A percentile compares a stretch with the other conserved stretches of the same genome.
phyloP scores from a whole-genome alignment of 2,329 filamentous ascomycete species.

The Ophiocordyceps sinensis region DNA sequence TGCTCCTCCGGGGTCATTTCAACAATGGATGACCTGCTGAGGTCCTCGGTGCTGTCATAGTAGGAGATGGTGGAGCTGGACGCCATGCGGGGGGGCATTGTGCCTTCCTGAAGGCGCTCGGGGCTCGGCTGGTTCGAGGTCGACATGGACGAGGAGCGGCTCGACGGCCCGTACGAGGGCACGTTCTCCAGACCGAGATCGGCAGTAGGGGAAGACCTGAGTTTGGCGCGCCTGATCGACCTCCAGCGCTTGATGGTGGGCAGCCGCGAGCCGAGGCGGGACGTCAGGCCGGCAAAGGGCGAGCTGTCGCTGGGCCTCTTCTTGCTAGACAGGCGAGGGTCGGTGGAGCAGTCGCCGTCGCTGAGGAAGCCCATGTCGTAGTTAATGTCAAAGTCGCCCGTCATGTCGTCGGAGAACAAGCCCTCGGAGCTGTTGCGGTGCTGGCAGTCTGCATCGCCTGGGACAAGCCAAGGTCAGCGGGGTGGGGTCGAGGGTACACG shows the following conservation, averaged over 20 bases:
- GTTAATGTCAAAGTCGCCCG: constrained; percentile 34
- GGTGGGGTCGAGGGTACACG: neutral
- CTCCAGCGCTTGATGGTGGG: constrained; percentile 37
- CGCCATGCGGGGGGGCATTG: constrained; percentile 27
- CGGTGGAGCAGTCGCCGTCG: constrained; percentile 41
- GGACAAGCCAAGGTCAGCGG: constrained; percentile 3
- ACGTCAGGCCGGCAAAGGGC: constrained; percentile 45
- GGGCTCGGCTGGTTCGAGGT: constrained; percentile 33
- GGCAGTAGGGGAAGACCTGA: constrained; percentile 50
- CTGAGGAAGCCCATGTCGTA: constrained; percentile 55
- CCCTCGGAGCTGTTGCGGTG: constrained; percentile 35
- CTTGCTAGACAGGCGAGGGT: constrained; percentile 30
- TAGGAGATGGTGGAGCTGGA: constrained; percentile 49
- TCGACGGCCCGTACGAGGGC: constrained; percentile 55
- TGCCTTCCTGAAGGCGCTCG: constrained; percentile 31
- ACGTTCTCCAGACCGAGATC: constrained; percentile 72
- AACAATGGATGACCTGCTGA: constrained; percentile 33
- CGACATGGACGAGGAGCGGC: constrained; percentile 66
- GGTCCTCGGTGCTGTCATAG: constrained; percentile 34
- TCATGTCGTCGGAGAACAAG: constrained; percentile 20
- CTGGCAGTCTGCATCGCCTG: constrained; percentile 48
- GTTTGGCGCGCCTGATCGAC: constrained; percentile 27
- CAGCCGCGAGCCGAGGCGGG: constrained; percentile 50
- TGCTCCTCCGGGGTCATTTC: constrained; percentile 21
- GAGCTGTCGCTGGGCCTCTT: constrained; percentile 44